Conservation (phyloP, 768 basidiomycete genomes). For the Leucocoprinus leucothites region DNA sequence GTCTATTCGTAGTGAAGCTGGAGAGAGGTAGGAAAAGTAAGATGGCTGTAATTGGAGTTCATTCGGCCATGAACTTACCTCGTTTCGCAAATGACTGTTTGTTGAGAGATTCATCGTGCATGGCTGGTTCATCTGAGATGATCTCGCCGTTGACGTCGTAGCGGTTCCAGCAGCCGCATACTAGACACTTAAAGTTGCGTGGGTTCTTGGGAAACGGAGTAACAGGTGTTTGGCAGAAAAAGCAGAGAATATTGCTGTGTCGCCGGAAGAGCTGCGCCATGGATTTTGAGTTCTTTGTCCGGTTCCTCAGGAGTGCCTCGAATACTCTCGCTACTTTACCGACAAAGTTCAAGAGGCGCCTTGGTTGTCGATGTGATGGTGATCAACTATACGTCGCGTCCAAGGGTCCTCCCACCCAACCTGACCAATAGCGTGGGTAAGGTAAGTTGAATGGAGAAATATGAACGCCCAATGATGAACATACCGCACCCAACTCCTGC, state of each 20-base stretch:
- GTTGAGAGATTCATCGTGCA: slow-evolving; percentile 80
- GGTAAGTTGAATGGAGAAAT: slow-evolving; percentile 9
- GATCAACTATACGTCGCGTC: not conserved
- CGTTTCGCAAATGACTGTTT: slow-evolving; percentile 64
- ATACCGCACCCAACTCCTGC: not conserved
- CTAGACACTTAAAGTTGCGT: slow-evolving; percentile 60
- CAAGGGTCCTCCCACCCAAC: not conserved
- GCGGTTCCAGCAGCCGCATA: slow-evolving; percentile 74
- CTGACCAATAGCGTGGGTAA: slow-evolving; percentile 9
- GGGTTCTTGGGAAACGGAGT: slow-evolving; percentile 41
- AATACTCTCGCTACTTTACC: slow-evolving; percentile 1
- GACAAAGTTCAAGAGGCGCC: not conserved
- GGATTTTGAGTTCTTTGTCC: not conserved
- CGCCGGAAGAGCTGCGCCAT: slow-evolving; percentile 53
- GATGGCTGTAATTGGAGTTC: not conserved
- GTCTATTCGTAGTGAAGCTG: slow-evolving; percentile 70
- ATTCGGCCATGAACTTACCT: slow-evolving; percentile 40
- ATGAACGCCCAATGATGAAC: not conserved
- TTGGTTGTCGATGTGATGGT: not conserved
- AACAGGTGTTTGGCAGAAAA: slow-evolving; percentile 60
- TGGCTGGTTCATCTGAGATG: slow-evolving; percentile 81
- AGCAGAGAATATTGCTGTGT: slow-evolving; percentile 52
- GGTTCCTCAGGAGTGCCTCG: not conserved
- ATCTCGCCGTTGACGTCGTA: slow-evolving; percentile 74
- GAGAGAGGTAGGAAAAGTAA: not conserved